Evolutionary conservation across 139 green algal genomes (phyloP).

Genomic region (Tetratostichococcus sp.): DNA sequence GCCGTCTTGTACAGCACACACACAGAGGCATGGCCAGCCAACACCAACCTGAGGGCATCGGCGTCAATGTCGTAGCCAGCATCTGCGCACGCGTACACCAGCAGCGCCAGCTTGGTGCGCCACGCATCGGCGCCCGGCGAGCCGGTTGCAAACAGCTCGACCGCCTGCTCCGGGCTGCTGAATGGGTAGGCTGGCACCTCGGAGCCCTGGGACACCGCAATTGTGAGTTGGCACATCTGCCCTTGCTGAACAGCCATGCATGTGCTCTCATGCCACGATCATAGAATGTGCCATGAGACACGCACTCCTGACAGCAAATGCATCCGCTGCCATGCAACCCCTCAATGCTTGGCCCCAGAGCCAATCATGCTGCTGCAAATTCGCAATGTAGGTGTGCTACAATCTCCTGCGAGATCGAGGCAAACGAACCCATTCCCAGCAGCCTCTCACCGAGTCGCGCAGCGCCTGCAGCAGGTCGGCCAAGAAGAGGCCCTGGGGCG

Average conservation of each 20-base stretch:
- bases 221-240: too few species aligned
- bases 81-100: slow-evolving; percentile 51
- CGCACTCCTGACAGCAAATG: too few species aligned
- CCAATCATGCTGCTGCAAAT: too few species aligned
- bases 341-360: too few species aligned
- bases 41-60: slow-evolving; percentile 9
- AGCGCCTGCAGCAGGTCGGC: slow-evolving; percentile 4
- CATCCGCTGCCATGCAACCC: too few species aligned
- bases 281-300: too few species aligned
- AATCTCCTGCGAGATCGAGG: too few species aligned
- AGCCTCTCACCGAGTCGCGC: background rate
- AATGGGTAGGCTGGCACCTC: slow-evolving; percentile 14
- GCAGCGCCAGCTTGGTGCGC: slow-evolving; percentile 41
- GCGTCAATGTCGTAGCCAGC: slow-evolving; percentile 11
- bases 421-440: too few species aligned
- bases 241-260: too few species aligned
- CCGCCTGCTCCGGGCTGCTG: slow-evolving; percentile 15
- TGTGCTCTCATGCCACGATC: background rate
- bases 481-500: slow-evolving; percentile 8
- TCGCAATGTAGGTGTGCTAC: too few species aligned
- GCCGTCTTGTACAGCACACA: too few species aligned
- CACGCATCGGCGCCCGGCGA: slow-evolving; percentile 7
- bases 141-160: slow-evolving; percentile 37
- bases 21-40: too few species aligned
- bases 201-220: slow-evolving; percentile 3